Evolutionary conservation across 345 rosid genomes (phyloP).

Genomic region (Eucalyptus curtisii): DNA sequence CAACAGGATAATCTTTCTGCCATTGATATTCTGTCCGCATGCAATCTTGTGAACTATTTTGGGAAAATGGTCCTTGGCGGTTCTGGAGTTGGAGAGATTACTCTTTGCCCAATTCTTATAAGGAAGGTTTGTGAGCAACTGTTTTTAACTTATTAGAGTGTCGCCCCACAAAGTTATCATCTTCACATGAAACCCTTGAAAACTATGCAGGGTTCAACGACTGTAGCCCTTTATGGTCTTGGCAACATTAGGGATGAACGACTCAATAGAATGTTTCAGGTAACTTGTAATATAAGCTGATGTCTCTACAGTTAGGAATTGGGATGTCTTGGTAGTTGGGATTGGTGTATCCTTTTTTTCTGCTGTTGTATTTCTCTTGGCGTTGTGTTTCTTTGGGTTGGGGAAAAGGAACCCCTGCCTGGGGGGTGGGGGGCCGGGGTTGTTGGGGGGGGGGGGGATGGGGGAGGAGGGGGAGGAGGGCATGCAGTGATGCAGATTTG

Average conservation of each 20-base stretch:
- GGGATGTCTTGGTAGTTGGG: background rate
- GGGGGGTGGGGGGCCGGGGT: no score
- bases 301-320: background rate
- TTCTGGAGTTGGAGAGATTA: constrained; percentile 97
- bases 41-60: constrained; percentile 95
- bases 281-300: background rate
- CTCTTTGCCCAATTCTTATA: constrained; percentile 79
- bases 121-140: constrained; percentile 49
- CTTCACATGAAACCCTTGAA: background rate
- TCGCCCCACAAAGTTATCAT: background rate
- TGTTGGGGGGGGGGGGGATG: background rate
- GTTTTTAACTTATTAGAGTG: background rate
- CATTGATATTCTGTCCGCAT: constrained; percentile 84
- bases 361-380: background rate
- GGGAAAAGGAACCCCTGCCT: no score
- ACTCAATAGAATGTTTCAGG: constrained; percentile 99
- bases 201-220: constrained; percentile 68
- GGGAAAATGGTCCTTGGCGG: constrained; percentile 99
- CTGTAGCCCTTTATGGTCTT: constrained; percentile 94
- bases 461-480: background rate
- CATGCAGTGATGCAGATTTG: background rate
- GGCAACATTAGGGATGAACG: constrained; percentile 98
- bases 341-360: background rate
- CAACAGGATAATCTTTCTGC: constrained; percentile 97
- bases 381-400: background rate